Conservation (phyloP, 768 basidiomycete genomes). For the Kwoniella heveanensis region DNA sequence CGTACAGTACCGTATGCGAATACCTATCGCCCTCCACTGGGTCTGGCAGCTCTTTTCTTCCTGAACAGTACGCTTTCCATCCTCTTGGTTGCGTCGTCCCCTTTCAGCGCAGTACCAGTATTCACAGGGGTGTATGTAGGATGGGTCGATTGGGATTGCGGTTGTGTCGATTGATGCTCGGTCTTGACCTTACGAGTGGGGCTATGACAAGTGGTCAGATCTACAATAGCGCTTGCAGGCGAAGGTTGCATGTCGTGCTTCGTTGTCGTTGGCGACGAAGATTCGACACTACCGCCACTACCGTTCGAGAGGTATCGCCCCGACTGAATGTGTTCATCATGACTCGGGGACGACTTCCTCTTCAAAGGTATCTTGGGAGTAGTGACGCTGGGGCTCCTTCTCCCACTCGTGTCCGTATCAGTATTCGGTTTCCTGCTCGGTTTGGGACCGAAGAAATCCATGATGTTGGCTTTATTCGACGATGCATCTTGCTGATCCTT, state of each 20-base stretch:
- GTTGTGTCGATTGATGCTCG: background rate
- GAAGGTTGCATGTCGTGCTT: too few relatives aligned
- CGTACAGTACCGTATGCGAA: too few relatives aligned
- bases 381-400: too few relatives aligned
- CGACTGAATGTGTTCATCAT: too few relatives aligned
- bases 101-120: background rate
- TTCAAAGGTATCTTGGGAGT: too few relatives aligned
- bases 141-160: background rate
- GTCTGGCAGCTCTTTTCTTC: conserved; percentile 20
- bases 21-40: background rate
- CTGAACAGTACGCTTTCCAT: conserved; percentile 29
- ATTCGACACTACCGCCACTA: too few relatives aligned
- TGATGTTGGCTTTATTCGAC: background rate
- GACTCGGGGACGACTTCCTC: too few relatives aligned
- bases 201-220: too few relatives aligned
- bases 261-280: too few relatives aligned
- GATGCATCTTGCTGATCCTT: background rate
- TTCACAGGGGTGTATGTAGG: background rate
- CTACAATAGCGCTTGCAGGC: too few relatives aligned
- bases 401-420: background rate
- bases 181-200: too few relatives aligned
- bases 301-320: too few relatives aligned
- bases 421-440: background rate
- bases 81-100: conserved; percentile 11
- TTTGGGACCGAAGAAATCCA: conserved; percentile 26